These are phyloP conservation scores for Aspergillus olivimuriae DNA, from an alignment of 495 filamentous ascomycete species.

Conservation along the genomic window DNA sequence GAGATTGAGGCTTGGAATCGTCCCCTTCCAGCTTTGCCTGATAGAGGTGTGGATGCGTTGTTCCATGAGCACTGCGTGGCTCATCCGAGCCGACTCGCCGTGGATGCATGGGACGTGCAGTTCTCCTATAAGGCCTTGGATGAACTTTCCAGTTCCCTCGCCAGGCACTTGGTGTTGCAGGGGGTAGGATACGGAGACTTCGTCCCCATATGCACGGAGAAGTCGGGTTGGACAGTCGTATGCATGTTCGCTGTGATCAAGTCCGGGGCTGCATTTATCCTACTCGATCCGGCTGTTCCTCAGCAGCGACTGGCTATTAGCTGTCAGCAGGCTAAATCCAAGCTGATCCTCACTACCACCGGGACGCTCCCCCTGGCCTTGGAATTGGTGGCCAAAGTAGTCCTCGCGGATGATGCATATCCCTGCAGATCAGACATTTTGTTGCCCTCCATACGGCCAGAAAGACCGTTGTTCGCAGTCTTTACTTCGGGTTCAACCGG, in stretches of 20 bases:
- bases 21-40: not conserved
- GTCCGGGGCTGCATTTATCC: not conserved
- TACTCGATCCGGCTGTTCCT: not conserved
- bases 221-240: not conserved
- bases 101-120: not conserved
- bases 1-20: not conserved
- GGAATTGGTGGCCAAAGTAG: not conserved
- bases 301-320: not conserved
- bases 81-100: not conserved
- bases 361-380: not conserved
- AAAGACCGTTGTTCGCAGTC: not conserved
- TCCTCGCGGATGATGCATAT: not conserved
- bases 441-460: not conserved
- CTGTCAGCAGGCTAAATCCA: not conserved
- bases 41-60: not conserved
- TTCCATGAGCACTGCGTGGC: not conserved
- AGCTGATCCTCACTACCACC: not conserved
- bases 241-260: not conserved
- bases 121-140: not conserved
- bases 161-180: not conserved
- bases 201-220: not conserved
- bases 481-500: not conserved
- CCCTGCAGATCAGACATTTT: not conserved
- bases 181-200: not conserved
- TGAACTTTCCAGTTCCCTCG: not conserved